Conservation (phyloP, 495 filamentous ascomycete species). For the Neurospora sp. region DNA sequence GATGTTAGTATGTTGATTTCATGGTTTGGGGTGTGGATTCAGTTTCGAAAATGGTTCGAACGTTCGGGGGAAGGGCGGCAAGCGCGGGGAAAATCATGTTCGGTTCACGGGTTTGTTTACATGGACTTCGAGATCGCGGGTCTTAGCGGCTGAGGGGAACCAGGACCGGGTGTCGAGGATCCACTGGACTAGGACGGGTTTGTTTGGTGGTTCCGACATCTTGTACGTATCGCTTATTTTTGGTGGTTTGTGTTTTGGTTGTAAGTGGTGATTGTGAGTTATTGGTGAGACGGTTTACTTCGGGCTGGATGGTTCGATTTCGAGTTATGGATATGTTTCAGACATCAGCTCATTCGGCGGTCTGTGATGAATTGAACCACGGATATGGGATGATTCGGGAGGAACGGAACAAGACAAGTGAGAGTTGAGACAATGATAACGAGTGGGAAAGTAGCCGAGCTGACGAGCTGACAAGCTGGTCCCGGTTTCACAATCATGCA, state of each 20-base stretch:
- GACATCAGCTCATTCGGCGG: not conserved
- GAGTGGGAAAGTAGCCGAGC: not conserved
- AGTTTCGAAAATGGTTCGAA: not conserved
- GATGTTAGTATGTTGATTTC: not conserved
- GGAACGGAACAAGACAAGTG: not conserved
- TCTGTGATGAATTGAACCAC: not conserved
- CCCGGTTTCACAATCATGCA: not conserved
- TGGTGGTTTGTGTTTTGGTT: not conserved
- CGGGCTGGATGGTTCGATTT: not conserved
- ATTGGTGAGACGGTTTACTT: not conserved
- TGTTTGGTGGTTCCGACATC: not conserved
- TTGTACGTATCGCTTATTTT: constrained; percentile 4
- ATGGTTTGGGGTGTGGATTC: not conserved
- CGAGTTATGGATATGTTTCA: not conserved
- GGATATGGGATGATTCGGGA: not conserved
- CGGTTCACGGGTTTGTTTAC: constrained; percentile 11
- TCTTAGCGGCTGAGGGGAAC: constrained; percentile 32
- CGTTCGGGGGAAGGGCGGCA: not conserved
- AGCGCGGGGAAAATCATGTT: not conserved
- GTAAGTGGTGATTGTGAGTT: not conserved
- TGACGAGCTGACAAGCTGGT: not conserved
- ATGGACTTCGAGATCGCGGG: constrained; percentile 28
- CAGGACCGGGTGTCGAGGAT: constrained; percentile 36
- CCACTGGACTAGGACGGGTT: constrained; percentile 29
- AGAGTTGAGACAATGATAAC: not conserved